These are phyloP conservation scores for Russula lepida DNA, from an alignment of 768 basidiomycete species.

Conservation along the genomic window DNA sequence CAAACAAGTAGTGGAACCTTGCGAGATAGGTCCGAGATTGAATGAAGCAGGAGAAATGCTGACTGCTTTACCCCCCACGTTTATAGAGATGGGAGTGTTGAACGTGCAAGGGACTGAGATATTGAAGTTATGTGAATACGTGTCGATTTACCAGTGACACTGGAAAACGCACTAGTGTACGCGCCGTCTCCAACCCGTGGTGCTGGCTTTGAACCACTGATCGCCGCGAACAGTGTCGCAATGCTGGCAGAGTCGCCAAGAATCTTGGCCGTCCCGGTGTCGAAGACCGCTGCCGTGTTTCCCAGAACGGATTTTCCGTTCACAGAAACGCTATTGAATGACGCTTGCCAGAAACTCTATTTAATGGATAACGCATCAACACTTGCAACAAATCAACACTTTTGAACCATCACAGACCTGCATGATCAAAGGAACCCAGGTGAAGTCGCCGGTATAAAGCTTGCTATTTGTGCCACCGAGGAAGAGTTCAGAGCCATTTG, in stretches of 20 bases:
- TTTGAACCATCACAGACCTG: not conserved
- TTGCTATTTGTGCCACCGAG: slow-evolving; percentile 17
- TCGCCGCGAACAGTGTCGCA: not conserved
- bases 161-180: not conserved
- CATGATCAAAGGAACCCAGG: slow-evolving; percentile 3
- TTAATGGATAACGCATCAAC: not conserved
- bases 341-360: slow-evolving; percentile 19
- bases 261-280: slow-evolving; percentile 28
- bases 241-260: slow-evolving; percentile 16
- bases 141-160: not conserved
- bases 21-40: slow-evolving; percentile 1
- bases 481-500: slow-evolving; percentile 33
- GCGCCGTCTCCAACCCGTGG: not conserved
- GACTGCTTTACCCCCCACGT: not conserved
- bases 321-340: slow-evolving; percentile 23
- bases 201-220: not conserved
- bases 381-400: not conserved
- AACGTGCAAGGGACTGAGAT: slow-evolving; percentile 2
- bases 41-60: not conserved
- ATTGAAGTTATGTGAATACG: not conserved
- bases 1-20: not conserved
- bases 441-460: slow-evolving; percentile 12
- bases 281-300: slow-evolving; percentile 24
- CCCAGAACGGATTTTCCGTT: slow-evolving; percentile 16
- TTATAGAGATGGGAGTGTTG: not conserved